Percentiles rank a stretch among this genome's conserved stretches.
Evolutionary conservation across 139 green algal species (phyloP).

Genomic region (Raphidocelis subcapitata): DNA sequence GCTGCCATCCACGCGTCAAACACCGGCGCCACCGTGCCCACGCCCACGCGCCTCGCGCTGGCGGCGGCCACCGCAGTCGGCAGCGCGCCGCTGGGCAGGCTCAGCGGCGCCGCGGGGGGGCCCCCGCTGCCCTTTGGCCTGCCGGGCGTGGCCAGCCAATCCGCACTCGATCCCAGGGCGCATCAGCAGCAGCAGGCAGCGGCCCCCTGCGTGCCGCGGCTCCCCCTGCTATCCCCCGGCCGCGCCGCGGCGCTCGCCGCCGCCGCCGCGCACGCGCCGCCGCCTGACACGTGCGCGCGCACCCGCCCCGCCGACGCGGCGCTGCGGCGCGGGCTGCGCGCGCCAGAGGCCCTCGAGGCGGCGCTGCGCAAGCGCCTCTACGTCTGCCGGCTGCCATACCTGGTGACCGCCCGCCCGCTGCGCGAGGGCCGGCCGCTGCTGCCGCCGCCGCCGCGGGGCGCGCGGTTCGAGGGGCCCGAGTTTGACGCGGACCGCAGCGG

Average conservation of each 20-base stretch:
- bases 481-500: not conserved
- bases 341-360: slow-evolving; percentile 57
- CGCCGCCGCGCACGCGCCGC: slow-evolving; percentile 8
- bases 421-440: slow-evolving; percentile 7
- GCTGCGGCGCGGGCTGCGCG: slow-evolving; percentile 41
- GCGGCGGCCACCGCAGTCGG: no score
- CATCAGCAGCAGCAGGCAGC: slow-evolving; percentile 6
- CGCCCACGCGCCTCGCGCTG: no score
- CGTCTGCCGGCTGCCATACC: slow-evolving; percentile 51
- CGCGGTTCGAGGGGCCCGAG: slow-evolving; percentile 1
- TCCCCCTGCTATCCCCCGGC: not conserved
- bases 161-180: no score
- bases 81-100: no score
- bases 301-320: slow-evolving; percentile 38
- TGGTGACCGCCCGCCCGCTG: slow-evolving; percentile 40
- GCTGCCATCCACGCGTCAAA: no score
- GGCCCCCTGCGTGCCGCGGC: not conserved
- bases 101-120: no score
- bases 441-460: not conserved
- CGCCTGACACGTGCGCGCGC: slow-evolving; percentile 17
- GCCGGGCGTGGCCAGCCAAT: no score
- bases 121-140: no score
- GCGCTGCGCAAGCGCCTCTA: slow-evolving; percentile 60
- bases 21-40: no score
- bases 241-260: not conserved